A percentile compares a stretch with the other conserved stretches of the same genome.
Conservation (phyloP, 768 basidiomycete genomes). For the Leccinum barrowsii region DNA sequence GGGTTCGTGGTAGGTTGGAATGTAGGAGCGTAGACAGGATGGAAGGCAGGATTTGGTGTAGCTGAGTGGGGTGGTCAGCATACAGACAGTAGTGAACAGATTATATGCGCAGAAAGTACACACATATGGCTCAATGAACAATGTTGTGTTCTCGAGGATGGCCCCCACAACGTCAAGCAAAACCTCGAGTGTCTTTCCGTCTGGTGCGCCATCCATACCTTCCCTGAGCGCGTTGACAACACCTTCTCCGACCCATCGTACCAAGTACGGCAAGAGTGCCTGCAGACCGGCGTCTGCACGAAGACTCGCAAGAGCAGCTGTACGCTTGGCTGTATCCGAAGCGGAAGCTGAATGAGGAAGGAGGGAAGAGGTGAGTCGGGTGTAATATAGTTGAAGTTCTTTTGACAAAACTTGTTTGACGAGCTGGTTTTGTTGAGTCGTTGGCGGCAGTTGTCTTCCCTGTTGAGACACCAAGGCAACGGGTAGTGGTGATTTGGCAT, state of each 20-base stretch:
- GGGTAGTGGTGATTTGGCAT: conserved; percentile 27
- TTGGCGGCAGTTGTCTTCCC: conserved; percentile 23
- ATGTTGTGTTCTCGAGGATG: conserved; percentile 77
- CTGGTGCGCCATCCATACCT: conserved; percentile 51
- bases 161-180: conserved; percentile 83
- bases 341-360: conserved; percentile 49
- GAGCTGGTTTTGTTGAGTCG: conserved; percentile 59
- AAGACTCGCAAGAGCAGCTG: conserved; percentile 87
- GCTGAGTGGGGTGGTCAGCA: conserved; percentile 39
- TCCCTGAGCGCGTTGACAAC: conserved; percentile 60
- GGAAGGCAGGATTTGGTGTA: conserved; percentile 94
- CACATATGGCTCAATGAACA: conserved; percentile 97
- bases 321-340: conserved; percentile 65
- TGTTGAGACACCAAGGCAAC: conserved; percentile 20
- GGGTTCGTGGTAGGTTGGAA: conserved; percentile 70
- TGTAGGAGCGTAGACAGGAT: conserved; percentile 90
- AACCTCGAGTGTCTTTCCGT: conserved; percentile 74
- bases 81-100: not conserved
- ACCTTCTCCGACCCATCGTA: conserved; percentile 92
- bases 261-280: conserved; percentile 87
- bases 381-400: conserved; percentile 93
- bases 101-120: conserved; percentile 25
- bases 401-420: conserved; percentile 91
- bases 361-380: conserved; percentile 81
- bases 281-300: conserved; percentile 88